These are phyloP conservation scores for Syzygium grande DNA, from an alignment of 345 rosid species.

Conservation along the genomic window DNA sequence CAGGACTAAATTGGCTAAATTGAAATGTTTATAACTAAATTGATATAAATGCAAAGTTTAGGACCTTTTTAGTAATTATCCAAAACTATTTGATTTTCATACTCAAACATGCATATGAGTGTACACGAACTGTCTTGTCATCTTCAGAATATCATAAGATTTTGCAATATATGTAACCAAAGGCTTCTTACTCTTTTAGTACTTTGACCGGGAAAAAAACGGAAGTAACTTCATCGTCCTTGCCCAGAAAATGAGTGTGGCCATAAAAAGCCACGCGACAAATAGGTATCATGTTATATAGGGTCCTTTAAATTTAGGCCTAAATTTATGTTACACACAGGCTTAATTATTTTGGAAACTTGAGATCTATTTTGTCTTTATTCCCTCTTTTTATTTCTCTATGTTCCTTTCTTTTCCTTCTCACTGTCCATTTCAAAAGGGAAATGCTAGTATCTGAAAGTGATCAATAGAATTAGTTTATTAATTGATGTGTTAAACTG, in stretches of 20 bases:
- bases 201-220: not conserved
- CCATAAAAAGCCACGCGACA: not conserved
- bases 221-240: not conserved
- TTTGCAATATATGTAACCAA: not conserved
- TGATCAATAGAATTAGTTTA: not conserved
- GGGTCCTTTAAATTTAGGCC: not conserved
- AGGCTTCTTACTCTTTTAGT: not conserved
- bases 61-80: not conserved
- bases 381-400: fast-evolving
- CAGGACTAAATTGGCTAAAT: not conserved
- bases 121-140: not conserved
- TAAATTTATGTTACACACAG: not conserved
- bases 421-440: not conserved
- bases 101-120: not conserved
- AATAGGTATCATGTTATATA: not conserved
- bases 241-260: not conserved
- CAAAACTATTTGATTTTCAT: not conserved
- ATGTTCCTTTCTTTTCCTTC: not conserved
- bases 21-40: not conserved
- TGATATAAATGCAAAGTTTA: not conserved
- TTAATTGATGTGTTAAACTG: not conserved
- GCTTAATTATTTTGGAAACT: not conserved
- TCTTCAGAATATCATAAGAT: not conserved
- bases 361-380: not conserved
- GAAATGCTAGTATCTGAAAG: not conserved